Evolutionary conservation across 352 stramenopile genomes (phyloP).

Genomic region (Aphanomyces cochlioides): DNA sequence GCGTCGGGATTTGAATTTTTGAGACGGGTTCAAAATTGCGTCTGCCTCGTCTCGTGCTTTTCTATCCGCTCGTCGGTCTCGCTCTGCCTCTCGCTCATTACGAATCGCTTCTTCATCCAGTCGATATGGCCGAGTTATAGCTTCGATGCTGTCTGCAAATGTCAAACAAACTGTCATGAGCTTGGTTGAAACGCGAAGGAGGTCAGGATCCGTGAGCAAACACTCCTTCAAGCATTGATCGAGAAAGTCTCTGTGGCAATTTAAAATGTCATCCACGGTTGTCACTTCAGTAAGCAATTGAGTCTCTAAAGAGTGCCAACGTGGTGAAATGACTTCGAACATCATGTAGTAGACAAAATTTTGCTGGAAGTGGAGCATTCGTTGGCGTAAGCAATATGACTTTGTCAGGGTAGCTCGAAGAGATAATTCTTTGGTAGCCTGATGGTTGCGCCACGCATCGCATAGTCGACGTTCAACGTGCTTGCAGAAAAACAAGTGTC

Average conservation of each 20-base stretch:
- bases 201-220: constrained; percentile 93
- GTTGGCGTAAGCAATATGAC: constrained; percentile 93
- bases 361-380: constrained; percentile 99
- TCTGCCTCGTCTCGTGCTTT: constrained; percentile 70
- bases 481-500: constrained; percentile 99
- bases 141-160: constrained; percentile 93
- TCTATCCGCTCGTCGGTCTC: constrained; percentile 76
- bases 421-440: constrained; percentile 88
- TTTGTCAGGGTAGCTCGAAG: constrained; percentile 82
- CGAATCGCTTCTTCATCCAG: constrained; percentile 86
- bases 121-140: constrained; percentile 79
- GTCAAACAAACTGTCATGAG: constrained; percentile 96
- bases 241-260: constrained; percentile 93
- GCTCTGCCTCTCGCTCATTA: constrained; percentile 66
- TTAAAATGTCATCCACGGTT: constrained; percentile 94
- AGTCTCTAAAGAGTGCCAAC: constrained; percentile 88
- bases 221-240: constrained; percentile 96
- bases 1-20: constrained; percentile 34
- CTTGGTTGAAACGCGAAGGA: constrained; percentile 92
- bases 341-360: constrained; percentile 99
- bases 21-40: constrained; percentile 52
- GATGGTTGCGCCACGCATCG: constrained; percentile 94
- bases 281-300: constrained; percentile 58
- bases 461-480: constrained; percentile 96
- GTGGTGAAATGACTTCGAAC: constrained; percentile 94